Conservation (phyloP, 225 moss, liverwort and hornwort genomes). For the Asterella californica region DNA sequence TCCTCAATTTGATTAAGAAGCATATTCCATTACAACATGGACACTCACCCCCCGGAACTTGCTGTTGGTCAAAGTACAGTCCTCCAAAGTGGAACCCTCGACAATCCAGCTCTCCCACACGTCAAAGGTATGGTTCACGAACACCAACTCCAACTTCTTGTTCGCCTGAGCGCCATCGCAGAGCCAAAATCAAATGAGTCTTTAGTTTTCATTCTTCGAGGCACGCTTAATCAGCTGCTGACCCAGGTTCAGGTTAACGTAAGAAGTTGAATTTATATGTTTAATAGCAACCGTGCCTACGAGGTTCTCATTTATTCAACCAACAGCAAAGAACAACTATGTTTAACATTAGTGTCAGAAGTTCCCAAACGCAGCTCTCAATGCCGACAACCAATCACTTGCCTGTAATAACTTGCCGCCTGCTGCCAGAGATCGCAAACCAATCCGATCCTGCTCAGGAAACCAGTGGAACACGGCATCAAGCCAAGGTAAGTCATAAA, state of each 20-base stretch:
- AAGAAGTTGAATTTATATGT: neutral
- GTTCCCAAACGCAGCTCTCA: neutral
- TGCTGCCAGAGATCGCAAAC: constrained; percentile 88
- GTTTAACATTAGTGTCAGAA: neutral
- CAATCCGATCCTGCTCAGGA: constrained; percentile 82
- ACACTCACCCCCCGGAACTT: constrained; percentile 82
- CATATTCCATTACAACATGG: neutral
- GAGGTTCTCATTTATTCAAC: neutral
- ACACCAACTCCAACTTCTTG: constrained; percentile 93
- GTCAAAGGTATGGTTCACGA: constrained; percentile 97
- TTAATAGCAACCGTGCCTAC: neutral
- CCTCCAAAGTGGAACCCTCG: constrained; percentile 77
- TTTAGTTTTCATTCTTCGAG: neutral
- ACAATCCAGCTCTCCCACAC: constrained; percentile 98
- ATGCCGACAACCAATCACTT: neutral
- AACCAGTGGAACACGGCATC: neutral
- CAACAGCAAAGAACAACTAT: neutral
- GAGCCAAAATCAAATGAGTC: neutral
- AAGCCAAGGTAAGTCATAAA: neutral
- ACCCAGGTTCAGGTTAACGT: neutral
- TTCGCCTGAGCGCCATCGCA: constrained; percentile 54
- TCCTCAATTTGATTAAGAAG: neutral
- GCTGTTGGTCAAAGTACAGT: constrained; percentile 86
- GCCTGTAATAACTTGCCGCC: constrained; percentile 95
- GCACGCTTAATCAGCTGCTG: neutral